phyloP scores from a whole-genome alignment of 2,329 filamentous ascomycete species.

The Fusarium chaquense region DNA sequence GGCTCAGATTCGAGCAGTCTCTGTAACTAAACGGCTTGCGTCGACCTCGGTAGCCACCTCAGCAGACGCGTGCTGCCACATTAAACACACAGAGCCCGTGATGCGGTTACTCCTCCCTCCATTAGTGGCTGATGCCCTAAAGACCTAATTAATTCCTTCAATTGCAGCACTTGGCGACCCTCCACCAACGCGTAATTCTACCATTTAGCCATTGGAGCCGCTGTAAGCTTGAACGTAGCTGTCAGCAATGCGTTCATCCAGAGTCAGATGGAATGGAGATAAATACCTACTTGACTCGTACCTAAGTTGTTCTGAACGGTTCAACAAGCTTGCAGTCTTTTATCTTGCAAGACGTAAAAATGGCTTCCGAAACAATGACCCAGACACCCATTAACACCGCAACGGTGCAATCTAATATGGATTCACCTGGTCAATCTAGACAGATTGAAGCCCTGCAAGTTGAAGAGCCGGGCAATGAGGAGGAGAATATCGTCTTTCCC shows the following conservation, averaged over 20 bases:
- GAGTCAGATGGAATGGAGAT: accelerated
- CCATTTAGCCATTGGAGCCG: not conserved
- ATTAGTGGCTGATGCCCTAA: not conserved
- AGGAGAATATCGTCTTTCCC: constrained; percentile 16
- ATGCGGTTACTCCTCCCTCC: not conserved
- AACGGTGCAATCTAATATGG: not conserved
- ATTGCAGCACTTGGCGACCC: not conserved
- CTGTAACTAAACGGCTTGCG: accelerated
- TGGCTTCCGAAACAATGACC: constrained; percentile 12
- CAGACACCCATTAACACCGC: not conserved
- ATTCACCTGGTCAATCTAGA: not conserved
- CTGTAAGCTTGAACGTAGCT: constrained; percentile 5
- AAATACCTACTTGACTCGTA: accelerated
- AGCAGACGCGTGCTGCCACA: not conserved
- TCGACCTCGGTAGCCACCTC: not conserved
- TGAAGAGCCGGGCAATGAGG: constrained; percentile 8
- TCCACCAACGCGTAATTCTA: constrained; percentile 4
- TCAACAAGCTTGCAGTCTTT: accelerated
- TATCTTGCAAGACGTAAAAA: not conserved
- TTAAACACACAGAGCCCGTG: not conserved
- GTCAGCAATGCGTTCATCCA: constrained; percentile 7
- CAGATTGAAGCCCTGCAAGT: constrained; percentile 8
- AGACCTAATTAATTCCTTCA: constrained; percentile 1
- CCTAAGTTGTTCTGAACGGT: accelerated
- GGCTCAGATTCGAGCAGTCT: no score